Base-by-base conservation (phyloP, 805 yeast genomes). In the Saturnispora dispora region DNA sequence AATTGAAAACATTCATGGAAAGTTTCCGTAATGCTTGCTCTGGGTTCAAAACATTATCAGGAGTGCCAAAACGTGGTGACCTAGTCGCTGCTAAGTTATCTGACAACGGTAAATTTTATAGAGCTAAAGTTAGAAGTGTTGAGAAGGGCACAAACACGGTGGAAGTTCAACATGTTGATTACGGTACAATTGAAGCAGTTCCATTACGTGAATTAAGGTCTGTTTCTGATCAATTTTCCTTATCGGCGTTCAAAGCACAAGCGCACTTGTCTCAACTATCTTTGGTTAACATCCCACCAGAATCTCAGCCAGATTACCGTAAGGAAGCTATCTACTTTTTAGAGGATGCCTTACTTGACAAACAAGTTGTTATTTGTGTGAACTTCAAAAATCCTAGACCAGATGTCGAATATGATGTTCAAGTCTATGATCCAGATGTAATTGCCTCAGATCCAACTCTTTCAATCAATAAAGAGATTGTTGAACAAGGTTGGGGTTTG, bases 141-240 rank as follows among this genome's bases (percentile, higher is more conserved):
- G 83, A 80, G 56, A 74, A 73, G 54, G 52, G 68, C 13, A 58
- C 73, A 18, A 67, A 65, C 51, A 64, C 65, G 50, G 78, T 66
- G 59, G 75, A 73, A 50, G 81, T 83, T 30, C 74, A 74, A 57
- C 80, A 81, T 53, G 64, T 83, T 45, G 90, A 83, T 62, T 79
- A 76, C 53, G 89, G 89, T 32, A 76, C 74, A 46, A 61, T 67
- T 37, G 82, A 76, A 58, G 59, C 62, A 30, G 79, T 80, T 9
- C 55, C 74, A 11, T 59, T 71, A 39, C 53, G 70, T 1, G 67
- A 76, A 18, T 67, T 84, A 54, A 67, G 83, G 53, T 69, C 70
- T 2, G 70, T 84, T 50, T 84, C 88, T 15, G 50, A 71, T 33
- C 74, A 75, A 58, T 81, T 74, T 61, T 66, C 68, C 5, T 49